These are phyloP conservation scores for Ganoderma boninense DNA, from an alignment of 1,284 basidiomycete species.

Conservation along the genomic window DNA sequence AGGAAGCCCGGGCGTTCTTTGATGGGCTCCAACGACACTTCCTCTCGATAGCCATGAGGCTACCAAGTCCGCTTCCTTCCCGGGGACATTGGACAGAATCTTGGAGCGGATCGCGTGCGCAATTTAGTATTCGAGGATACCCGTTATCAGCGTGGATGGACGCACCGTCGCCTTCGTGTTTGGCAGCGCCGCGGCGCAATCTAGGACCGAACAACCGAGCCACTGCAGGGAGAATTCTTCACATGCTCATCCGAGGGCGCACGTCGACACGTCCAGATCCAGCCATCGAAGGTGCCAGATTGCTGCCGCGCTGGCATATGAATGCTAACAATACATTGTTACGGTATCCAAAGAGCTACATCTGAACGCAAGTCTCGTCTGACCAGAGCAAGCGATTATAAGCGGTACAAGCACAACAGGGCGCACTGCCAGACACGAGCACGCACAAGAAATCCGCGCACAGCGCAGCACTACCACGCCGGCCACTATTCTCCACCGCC, in stretches of 20 bases:
- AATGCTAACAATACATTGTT: slow-evolving; percentile 28
- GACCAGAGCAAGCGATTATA: slow-evolving; percentile 25
- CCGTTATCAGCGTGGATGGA: slow-evolving; percentile 10
- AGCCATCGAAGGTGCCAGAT: slow-evolving; percentile 19
- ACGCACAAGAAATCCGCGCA: slow-evolving; percentile 27
- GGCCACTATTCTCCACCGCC: slow-evolving; percentile 55
- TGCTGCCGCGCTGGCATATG: slow-evolving; percentile 18
- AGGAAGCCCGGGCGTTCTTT: slow-evolving; percentile 17
- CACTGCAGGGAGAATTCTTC: slow-evolving; percentile 11
- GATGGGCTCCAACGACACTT: slow-evolving; percentile 8
- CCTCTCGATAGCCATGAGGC: slow-evolving; percentile 20
- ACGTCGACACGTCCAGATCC: slow-evolving; percentile 8
- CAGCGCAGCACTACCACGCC: slow-evolving; percentile 8
- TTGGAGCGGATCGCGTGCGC: slow-evolving; percentile 3
- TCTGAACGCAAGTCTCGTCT: slow-evolving; percentile 23
- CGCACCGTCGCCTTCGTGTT: slow-evolving; percentile 11
- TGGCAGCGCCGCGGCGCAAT: slow-evolving; percentile 13
- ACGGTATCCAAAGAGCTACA: slow-evolving; percentile 34
- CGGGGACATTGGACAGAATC: neutral
- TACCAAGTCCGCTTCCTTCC: slow-evolving; percentile 18
- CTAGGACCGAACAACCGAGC: neutral
- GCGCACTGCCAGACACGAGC: slow-evolving; percentile 30
- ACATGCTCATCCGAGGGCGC: slow-evolving; percentile 16
- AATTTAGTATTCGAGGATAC: neutral
- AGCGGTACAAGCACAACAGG: slow-evolving; percentile 36